Evolutionary conservation across 2,329 filamentous ascomycete genomes (phyloP), one percentile per base, ranked within the genome.

Genomic region (Penicillium sp.): DNA sequence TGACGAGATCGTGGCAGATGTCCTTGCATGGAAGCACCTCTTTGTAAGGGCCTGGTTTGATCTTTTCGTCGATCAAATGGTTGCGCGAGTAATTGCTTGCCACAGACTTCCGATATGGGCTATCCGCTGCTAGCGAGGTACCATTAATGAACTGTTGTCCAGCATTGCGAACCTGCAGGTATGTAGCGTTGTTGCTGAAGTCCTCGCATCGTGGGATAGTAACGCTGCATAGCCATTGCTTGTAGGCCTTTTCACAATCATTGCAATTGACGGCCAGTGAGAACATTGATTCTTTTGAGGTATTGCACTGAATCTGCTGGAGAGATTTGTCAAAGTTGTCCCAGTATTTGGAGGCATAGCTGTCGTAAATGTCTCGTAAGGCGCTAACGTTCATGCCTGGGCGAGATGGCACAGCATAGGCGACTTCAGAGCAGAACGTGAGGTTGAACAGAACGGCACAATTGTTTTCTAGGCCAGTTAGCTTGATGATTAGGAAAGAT

Each of bases 221-320:
- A 23, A 97, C 91, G 20, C 90, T 89, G 76, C 94, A 99, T 17
- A 99, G 85, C 94, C 94, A 99, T 65, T 86, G 80, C 71, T 95
- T 97, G 80, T 99, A 99, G 7, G 91, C 90, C 1, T 69, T 66
- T 13, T 79, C 83, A 73, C 94, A 99, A 70, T 95, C 83, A 36
- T 77, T 72, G 77, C 94, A 99, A 60, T 74, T 83, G 34, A 86
- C 84, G 1, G 85, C 88, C 12, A 97, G 84, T 1, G 91, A 96
- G 75, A 96, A 99, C 58, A 84, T 83, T 12, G 89, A 84, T 27
- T 87, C 86, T 1, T 82, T 75, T 0, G 83, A 82, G 2, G 90
- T 87, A 63, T 96, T 86, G 78, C 94, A 99, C 12, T 90, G 85
- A 20, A 96, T 83, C 68, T 97, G 92, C 57, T 88, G 84, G 32